Evolutionary conservation across 2,329 filamentous ascomycete species (phyloP), one percentile per base, ranked within the genome.

Genomic region (Exophiala mesophila): DNA sequence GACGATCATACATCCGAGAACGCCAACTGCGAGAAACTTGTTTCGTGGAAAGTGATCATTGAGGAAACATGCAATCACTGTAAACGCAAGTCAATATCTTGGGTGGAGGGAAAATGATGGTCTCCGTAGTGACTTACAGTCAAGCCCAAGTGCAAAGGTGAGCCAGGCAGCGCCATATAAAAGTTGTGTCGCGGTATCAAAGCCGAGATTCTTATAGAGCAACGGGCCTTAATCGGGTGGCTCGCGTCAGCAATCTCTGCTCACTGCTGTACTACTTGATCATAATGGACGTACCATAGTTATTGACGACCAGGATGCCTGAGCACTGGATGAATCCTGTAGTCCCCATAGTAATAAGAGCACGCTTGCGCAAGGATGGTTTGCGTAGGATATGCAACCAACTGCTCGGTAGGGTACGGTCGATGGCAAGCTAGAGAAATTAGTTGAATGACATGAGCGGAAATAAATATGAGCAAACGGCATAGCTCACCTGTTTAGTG

Each of bases 221-320:
- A 63, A 59, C 0, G 66, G 60, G 3, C 66, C 64, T 32, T 71
- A 70, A n/a, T n/a, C n/a, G 48, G 7, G 53, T 54, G 4, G 62
- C 44, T 35, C 57, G 62, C 3, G 57, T 58, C 18, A 63, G 56
- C 18, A 57, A 58, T 9, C n/a, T n/a, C n/a, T n/a, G n/a, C n/a
- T n/a, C n/a, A n/a, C n/a, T n/a, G n/a, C n/a, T n/a, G n/a, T n/a
- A n/a, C n/a, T n/a, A n/a, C n/a, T n/a, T n/a, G n/a, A n/a, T n/a
- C n/a, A n/a, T n/a, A n/a, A n/a, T n/a, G n/a, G n/a, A n/a, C 1
- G 65, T 58, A 3, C 65, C 63, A 30, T 70, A 69, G 46, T 64
- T 66, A 34, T 67, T 64, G 32, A 70, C 68, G 4, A 71, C 63
- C 30, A 69, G 70, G 39, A 68, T 67, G 10, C 71, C 71, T 17